Percentiles rank a stretch among this genome's conserved stretches.
Conservation (phyloP, 768 basidiomycete species). For the Glaciozyma antarctica region DNA sequence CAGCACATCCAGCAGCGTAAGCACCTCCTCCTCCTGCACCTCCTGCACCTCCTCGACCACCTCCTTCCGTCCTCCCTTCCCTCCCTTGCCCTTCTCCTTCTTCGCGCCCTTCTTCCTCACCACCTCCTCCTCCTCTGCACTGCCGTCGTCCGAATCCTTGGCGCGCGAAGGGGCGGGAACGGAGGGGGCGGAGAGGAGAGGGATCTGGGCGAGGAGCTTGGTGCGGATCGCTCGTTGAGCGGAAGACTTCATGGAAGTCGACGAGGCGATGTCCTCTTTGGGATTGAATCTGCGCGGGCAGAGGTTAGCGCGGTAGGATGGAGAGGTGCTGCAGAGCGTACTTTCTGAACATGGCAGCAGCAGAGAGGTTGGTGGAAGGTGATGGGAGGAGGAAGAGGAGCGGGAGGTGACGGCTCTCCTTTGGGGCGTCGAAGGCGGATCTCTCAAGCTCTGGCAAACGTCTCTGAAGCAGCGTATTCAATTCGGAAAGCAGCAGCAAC, state of each 20-base stretch:
- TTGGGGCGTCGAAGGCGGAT: too few relatives aligned
- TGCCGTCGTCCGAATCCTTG: slow-evolving; percentile 20
- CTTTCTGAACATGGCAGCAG: slow-evolving; percentile 41
- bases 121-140: slow-evolving; percentile 22
- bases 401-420: neutral
- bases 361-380: too few relatives aligned
- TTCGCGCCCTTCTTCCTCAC: slow-evolving; percentile 4
- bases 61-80: slow-evolving; percentile 23
- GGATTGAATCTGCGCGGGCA: slow-evolving; percentile 42
- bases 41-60: slow-evolving; percentile 30
- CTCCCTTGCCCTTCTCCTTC: slow-evolving; percentile 19
- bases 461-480: too few relatives aligned
- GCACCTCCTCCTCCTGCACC: slow-evolving; percentile 38
- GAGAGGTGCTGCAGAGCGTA: slow-evolving; percentile 16
- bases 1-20: slow-evolving; percentile 73
- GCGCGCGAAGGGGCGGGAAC: slow-evolving; percentile 5
- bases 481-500: too few relatives aligned
- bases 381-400: too few relatives aligned
- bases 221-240: slow-evolving; percentile 81
- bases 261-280: slow-evolving; percentile 69
- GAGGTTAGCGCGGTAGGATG: neutral
- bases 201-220: slow-evolving; percentile 66
- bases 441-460: too few relatives aligned
- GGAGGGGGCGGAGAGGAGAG: slow-evolving; percentile 41
- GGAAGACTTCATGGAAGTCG: slow-evolving; percentile 85